These are phyloP conservation scores for Taxillus chinensis DNA, from an alignment of 164 flowering plant species.

Conservation along the genomic window DNA sequence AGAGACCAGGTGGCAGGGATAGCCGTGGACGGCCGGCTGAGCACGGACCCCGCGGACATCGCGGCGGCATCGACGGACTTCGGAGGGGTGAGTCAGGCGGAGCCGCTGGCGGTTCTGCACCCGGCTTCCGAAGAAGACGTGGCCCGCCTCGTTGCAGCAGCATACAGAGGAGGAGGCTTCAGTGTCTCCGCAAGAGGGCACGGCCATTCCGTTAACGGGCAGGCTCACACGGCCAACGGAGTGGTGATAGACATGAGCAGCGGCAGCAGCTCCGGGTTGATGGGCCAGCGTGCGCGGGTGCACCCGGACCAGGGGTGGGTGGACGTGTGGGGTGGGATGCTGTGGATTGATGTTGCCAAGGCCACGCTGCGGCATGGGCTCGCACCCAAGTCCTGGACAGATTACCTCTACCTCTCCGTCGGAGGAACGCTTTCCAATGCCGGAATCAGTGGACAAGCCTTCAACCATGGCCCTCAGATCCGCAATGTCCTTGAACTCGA, in stretches of 20 bases:
- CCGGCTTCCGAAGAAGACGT: conserved; percentile 61
- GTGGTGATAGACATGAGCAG: conserved; percentile 68
- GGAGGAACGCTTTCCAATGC: conserved; percentile 95
- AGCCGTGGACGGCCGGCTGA: conserved; percentile 40
- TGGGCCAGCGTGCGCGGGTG: conserved; percentile 16
- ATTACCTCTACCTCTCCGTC: conserved; percentile 80
- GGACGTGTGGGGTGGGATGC: conserved; percentile 94
- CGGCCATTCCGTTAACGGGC: conserved; percentile 93
- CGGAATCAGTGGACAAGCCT: conserved; percentile 97
- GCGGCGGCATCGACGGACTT: conserved; percentile 55
- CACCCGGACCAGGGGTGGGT: conserved; percentile 32
- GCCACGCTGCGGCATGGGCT: conserved; percentile 52
- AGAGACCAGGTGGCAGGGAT: conserved; percentile 27
- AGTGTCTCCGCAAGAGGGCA: conserved; percentile 81
- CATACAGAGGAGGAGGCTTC: conserved; percentile 34
- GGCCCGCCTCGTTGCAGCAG: conserved; percentile 31
- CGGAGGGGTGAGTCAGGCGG: conserved; percentile 30
- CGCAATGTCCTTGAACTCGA: conserved; percentile 78
- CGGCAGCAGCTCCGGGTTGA: not conserved
- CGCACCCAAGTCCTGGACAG: conserved; percentile 95
- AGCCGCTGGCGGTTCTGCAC: conserved; percentile 61
- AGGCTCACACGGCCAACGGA: conserved; percentile 58
- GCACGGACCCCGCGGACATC: conserved; percentile 36
- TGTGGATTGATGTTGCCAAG: conserved; percentile 82
- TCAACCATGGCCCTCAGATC: conserved; percentile 92